phyloP scores from a whole-genome alignment of 345 rosid genomes.

The Syzygium aromaticum region DNA sequence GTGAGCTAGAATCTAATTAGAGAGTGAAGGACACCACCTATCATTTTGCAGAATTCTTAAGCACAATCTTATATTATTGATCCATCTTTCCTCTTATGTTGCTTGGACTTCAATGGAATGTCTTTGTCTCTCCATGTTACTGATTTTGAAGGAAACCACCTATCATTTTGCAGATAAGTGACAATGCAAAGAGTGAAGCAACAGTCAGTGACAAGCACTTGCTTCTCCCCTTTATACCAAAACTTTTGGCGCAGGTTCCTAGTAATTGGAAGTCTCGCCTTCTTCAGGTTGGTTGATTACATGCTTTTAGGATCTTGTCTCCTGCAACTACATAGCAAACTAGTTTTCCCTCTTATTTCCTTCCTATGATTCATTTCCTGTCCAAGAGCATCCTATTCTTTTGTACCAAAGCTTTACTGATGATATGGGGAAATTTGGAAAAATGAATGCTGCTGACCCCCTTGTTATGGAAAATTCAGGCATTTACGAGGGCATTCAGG shows the following conservation, averaged over 20 bases:
- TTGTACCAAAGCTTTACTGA: neutral
- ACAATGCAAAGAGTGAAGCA: slow-evolving; percentile 30
- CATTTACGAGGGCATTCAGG: slow-evolving; percentile 62
- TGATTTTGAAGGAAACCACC: neutral
- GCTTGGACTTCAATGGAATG: neutral
- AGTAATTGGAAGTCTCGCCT: slow-evolving; percentile 46
- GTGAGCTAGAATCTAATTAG: neutral
- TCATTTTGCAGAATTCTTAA: neutral
- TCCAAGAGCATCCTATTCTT: neutral
- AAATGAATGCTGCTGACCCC: neutral
- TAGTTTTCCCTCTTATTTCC: neutral
- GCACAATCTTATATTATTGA: neutral
- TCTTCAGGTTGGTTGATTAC: slow-evolving; percentile 51
- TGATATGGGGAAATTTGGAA: neutral
- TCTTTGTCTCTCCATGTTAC: neutral
- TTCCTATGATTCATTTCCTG: neutral
- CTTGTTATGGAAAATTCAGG: slow-evolving; percentile 29
- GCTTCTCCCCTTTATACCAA: slow-evolving; percentile 60
- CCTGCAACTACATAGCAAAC: neutral
- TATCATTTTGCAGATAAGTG: slow-evolving; percentile 32
- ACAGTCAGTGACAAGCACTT: slow-evolving; percentile 34
- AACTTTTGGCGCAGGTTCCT: slow-evolving; percentile 37
- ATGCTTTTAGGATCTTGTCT: neutral
- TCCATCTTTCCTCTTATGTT: neutral
- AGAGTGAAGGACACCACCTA: neutral